Evolutionary conservation across 176 grass and related monocot species (phyloP).

Genomic region (Saccharum officinarum): DNA sequence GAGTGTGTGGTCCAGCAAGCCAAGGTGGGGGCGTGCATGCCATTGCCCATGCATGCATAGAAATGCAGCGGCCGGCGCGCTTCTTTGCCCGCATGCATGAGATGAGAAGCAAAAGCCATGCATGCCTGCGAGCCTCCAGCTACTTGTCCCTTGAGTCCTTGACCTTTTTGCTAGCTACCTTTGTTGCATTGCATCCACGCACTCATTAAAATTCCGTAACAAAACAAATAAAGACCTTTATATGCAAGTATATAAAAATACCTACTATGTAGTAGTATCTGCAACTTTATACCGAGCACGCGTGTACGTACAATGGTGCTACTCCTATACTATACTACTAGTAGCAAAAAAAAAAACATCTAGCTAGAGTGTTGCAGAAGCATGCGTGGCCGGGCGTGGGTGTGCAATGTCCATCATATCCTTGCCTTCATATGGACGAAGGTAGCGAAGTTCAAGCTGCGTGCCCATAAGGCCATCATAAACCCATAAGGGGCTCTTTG

Average conservation of each 20-base stretch:
- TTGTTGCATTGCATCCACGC: background rate
- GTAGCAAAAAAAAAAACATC: background rate
- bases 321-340: background rate
- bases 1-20: conserved; percentile 10
- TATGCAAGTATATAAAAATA: background rate
- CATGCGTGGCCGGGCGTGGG: background rate
- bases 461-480: background rate
- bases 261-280: background rate
- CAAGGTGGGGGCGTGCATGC: background rate
- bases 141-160: conserved; percentile 4
- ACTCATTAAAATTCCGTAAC: background rate
- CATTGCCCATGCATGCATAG: background rate
- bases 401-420: background rate
- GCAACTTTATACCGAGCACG: background rate
- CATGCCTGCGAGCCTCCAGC: conserved; percentile 2
- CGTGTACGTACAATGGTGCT: background rate
- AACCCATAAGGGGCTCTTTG: no score
- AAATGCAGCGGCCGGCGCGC: background rate
- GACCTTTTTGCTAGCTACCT: background rate
- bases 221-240: background rate
- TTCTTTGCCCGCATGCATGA: conserved; percentile 37
- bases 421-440: background rate
- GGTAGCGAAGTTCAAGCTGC: background rate
- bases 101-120: conserved; percentile 37
- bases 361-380: background rate